A percentile compares a stretch with the other conserved stretches of the same genome.
phyloP scores from a whole-genome alignment of 148 eudicot species.

The Camellia granthamiana region DNA sequence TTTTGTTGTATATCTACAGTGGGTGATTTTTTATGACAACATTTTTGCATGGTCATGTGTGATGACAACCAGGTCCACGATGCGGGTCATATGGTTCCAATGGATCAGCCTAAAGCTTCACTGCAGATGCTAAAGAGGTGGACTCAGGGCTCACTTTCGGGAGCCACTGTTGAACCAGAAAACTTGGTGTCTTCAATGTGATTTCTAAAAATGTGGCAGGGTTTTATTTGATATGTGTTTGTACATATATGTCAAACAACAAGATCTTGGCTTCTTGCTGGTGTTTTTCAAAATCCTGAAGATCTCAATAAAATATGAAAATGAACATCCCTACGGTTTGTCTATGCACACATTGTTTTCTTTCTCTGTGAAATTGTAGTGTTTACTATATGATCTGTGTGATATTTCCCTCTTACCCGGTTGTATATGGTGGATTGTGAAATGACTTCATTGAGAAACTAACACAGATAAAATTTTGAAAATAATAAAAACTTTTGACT shows the following conservation, averaged over 20 bases:
- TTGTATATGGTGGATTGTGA: too few species aligned
- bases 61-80: slow-evolving; percentile 61
- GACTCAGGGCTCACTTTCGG: slow-evolving; percentile 53
- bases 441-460: too few species aligned
- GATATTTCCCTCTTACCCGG: too few species aligned
- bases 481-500: too few species aligned
- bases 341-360: too few species aligned
- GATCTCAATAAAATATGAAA: too few species aligned
- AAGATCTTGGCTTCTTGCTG: neutral
- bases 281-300: too few species aligned
- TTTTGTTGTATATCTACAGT: neutral
- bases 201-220: slow-evolving; percentile 2
- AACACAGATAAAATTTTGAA: too few species aligned
- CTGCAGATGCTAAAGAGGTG: slow-evolving; percentile 83
- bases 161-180: slow-evolving; percentile 25
- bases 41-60: neutral
- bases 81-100: slow-evolving; percentile 98
- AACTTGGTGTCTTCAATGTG: slow-evolving; percentile 53
- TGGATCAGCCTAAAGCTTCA: slow-evolving; percentile 91
- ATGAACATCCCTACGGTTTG: too few species aligned
- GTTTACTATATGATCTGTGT: too few species aligned
- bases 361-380: too few species aligned
- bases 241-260: slow-evolving; percentile 11
- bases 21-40: neutral
- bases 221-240: neutral